Base-by-base conservation (phyloP, 2,329 filamentous ascomycete species). In the Aspergillus aculeatus region DNA sequence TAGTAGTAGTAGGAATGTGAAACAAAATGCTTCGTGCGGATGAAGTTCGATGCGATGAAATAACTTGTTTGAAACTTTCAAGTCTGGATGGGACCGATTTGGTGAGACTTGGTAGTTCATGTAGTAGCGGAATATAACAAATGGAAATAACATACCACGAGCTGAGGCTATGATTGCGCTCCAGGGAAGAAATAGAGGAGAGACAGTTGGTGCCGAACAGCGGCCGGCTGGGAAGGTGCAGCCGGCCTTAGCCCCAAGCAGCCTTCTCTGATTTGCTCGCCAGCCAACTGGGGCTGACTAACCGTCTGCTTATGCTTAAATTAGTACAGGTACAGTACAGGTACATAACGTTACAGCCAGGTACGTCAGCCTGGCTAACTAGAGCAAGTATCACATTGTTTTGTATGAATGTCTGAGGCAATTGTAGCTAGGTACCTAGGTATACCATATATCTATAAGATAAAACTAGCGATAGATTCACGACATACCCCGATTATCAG, bases 201-300 rank as follows among this genome's bases (percentile, higher is more conserved):
- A 52, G 50, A 31, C 50, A 52, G 19, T 52, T 52, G 50, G 14
- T 52, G 50, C 50, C 50, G 50, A 52, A 12, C 31, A 21, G 10
- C 14, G n/a, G 31, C 50, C 24, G 4, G 31, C 31, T 16, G 26
- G 50, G 50, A 31, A 52, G 50, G 50, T 52, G 38, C n/a, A 52
- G n/a, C 50, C 50, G 50, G 50, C 29, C 31, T 32, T 26, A 21
- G 50, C 50, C 32, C 16, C 19, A 14, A 31, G 31, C 11, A 9
- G 16, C 5, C 26, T 11, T 2, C 23, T 31, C 9, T 52, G 50
- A 52, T 52, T 35, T 16, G 50, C 50, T 35, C 2, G 38, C 19
- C 38, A 44, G 38, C 38, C 3, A 19, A 19, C 14, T 7, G 16
- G 5, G 38, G 38, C 38, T 44, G 38, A 44, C 14, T 44, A 44